Evolutionary conservation across 2,329 filamentous ascomycete genomes (phyloP), one percentile per base, ranked within the genome.

Genomic region (Penicillium griseofulvum): DNA sequence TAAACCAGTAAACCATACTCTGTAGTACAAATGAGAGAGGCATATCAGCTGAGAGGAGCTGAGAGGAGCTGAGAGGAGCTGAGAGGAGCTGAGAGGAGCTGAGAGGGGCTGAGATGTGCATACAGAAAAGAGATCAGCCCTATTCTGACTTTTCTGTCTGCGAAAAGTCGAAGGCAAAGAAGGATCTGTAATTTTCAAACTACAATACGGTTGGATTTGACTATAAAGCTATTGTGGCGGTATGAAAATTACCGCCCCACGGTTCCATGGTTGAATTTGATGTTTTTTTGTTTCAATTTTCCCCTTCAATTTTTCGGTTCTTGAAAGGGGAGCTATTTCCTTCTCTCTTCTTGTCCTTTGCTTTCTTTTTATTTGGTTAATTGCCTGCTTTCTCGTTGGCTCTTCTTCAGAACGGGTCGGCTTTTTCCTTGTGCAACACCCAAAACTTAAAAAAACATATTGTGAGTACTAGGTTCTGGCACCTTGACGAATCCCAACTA

Each of bases 301-400:
- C 36, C 44, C 24, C 36, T 51, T 55, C 22, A n/a, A 9, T 33
- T 54, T 49, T 55, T 48, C 56, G 46, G 28, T 53, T 43, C 39
- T 49, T 49, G 28, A 49, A 22, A 22, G 22, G 22, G 22, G 28
- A 7, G 17, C 36, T 48, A 50, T 52, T 38, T 54, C 53, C 46
- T 50, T 24, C 38, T 55, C 38, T 33, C 39, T 54, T 39, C 38
- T 24, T 44, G 52, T 52, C 26, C 29, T 46, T 49, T 45, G 38
- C 43, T 53, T 52, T 57, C 39, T 42, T 55, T 45, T 29, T 49
- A 31, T 10, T 34, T 46, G 7, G 43, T 54, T 49, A 50, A 49
- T 58, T 59, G 59, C 55, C 46, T 45, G 52, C 51, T 51, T 52
- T 56, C 60, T 58, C 53, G 52, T 51, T 54, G 52, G 49, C 36